Conservation (phyloP, 257 asterid genomes). For the Thymus quinquecostatus region DNA sequence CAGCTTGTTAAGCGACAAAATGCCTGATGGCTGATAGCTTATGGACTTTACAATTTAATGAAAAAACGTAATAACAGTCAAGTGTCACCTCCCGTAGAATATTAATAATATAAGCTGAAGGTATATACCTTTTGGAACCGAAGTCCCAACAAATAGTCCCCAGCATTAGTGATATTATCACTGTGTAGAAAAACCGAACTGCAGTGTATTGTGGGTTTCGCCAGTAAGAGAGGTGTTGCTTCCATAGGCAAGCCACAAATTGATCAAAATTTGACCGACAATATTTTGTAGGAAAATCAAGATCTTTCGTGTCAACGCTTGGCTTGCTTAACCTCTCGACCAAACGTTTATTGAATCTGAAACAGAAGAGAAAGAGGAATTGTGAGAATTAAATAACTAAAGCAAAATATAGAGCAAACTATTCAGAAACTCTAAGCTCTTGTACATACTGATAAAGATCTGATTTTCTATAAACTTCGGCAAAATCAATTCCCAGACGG, state of each 20-base stretch:
- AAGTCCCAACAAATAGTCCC: conserved; percentile 93
- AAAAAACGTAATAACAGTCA: background rate
- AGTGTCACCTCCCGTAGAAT: background rate
- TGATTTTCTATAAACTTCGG: conserved; percentile 79
- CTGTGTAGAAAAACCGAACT: conserved; percentile 89
- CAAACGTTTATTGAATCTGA: conserved; percentile 68
- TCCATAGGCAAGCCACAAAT: conserved; percentile 87
- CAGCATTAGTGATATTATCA: conserved; percentile 85
- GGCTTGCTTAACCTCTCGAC: conserved; percentile 88
- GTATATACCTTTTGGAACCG: conserved; percentile 77
- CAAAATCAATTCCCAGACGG: conserved; percentile 87
- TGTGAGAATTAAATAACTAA: conserved; percentile 11
- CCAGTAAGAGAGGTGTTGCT: conserved; percentile 95
- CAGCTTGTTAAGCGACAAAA: background rate
- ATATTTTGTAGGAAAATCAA: conserved; percentile 75
- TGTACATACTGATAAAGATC: conserved; percentile 64
- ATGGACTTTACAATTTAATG: background rate
- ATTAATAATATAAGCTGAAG: conserved; percentile 5
- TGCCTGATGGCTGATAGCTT: background rate
- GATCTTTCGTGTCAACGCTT: conserved; percentile 64
- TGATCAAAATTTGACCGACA: conserved; percentile 63
- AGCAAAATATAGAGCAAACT: conserved; percentile 17
- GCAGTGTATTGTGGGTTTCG: conserved; percentile 98
- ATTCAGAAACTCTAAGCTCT: background rate
- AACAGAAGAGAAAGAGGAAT: conserved; percentile 29